These are phyloP conservation scores for Melampsora larici-populina DNA, from an alignment of 1,284 basidiomycete species.

Conservation along the genomic window DNA sequence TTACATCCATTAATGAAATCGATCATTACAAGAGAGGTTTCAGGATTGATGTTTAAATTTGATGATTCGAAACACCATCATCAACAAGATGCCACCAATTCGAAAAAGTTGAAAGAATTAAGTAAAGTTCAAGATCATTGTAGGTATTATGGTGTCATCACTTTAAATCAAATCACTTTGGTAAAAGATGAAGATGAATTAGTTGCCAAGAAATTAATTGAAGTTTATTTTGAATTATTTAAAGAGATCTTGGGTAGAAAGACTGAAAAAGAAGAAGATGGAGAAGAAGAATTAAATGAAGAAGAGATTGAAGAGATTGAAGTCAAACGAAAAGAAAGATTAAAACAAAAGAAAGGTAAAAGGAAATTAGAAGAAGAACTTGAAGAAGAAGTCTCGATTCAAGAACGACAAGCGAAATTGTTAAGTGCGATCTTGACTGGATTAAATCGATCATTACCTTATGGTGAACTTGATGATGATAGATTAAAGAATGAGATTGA, in stretches of 20 bases:
- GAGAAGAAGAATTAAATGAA: constrained; percentile 54
- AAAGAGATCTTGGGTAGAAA: constrained; percentile 70
- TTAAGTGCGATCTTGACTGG: constrained; percentile 89
- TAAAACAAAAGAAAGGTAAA: constrained; percentile 51
- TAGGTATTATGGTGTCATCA: constrained; percentile 86
- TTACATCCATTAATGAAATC: constrained; percentile 90
- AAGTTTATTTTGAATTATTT: constrained; percentile 95
- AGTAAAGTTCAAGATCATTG: constrained; percentile 61
- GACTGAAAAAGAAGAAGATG: constrained; percentile 50
- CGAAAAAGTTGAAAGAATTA: constrained; percentile 52
- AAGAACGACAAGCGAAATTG: constrained; percentile 76
- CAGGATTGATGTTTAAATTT: constrained; percentile 68
- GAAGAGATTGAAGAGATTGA: constrained; percentile 49
- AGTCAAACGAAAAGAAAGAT: constrained; percentile 52
- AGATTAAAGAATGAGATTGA: constrained; percentile 51
- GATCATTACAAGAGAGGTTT: constrained; percentile 82
- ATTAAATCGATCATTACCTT: constrained; percentile 91
- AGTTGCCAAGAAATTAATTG: constrained; percentile 78
- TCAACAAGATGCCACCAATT: constrained; percentile 57
- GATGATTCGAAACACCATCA: constrained; percentile 54
- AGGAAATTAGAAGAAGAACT: constrained; percentile 50
- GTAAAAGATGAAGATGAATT: constrained; percentile 64
- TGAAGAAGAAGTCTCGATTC: constrained; percentile 64
- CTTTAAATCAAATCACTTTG: constrained; percentile 88
- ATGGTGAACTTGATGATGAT: constrained; percentile 66